phyloP scores from a whole-genome alignment of 1,284 basidiomycete genomes.

The Apiotrichum laibachii region DNA sequence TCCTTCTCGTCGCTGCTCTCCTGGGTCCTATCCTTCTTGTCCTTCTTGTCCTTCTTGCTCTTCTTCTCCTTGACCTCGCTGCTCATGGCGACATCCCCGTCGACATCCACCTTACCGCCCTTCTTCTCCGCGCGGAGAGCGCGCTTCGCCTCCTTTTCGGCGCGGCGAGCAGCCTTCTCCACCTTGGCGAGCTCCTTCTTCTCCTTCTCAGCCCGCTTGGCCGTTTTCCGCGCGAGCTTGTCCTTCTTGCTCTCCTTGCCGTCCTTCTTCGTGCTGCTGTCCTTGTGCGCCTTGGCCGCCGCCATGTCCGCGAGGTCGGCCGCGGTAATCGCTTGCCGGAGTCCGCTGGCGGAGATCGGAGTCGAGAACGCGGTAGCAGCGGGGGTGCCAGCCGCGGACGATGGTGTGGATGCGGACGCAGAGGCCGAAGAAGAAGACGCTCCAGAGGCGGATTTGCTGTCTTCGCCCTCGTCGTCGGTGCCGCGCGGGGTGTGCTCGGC shows the following conservation, averaged over 20 bases:
- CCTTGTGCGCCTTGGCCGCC: slow-evolving; percentile 1
- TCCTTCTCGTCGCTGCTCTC: slow-evolving; percentile 10
- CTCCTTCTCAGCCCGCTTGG: slow-evolving; percentile 23
- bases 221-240: slow-evolving; percentile 24
- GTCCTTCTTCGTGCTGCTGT: slow-evolving; percentile 8
- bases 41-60: slow-evolving; percentile 5
- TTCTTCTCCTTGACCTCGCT: slow-evolving; percentile 6
- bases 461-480: slow-evolving; percentile 15
- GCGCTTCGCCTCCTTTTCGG: slow-evolving; percentile 4
- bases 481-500: slow-evolving; percentile 46
- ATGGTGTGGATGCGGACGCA: background rate
- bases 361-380: background rate
- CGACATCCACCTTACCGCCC: slow-evolving; percentile 1
- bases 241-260: slow-evolving; percentile 15
- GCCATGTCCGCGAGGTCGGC: slow-evolving; percentile 1
- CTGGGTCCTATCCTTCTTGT: slow-evolving; percentile 12
- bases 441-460: background rate
- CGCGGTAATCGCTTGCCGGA: slow-evolving; percentile 1
- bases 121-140: slow-evolving; percentile 2
- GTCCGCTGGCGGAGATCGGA: background rate
- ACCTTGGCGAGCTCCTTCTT: slow-evolving; percentile 19
- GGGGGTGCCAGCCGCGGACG: background rate
- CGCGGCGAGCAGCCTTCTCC: slow-evolving; percentile 14
- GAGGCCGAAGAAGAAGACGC: background rate
- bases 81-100: slow-evolving; percentile 1